Evolutionary conservation across 1,284 basidiomycete species (phyloP).

Genomic region (Pulveroboletus sp.): DNA sequence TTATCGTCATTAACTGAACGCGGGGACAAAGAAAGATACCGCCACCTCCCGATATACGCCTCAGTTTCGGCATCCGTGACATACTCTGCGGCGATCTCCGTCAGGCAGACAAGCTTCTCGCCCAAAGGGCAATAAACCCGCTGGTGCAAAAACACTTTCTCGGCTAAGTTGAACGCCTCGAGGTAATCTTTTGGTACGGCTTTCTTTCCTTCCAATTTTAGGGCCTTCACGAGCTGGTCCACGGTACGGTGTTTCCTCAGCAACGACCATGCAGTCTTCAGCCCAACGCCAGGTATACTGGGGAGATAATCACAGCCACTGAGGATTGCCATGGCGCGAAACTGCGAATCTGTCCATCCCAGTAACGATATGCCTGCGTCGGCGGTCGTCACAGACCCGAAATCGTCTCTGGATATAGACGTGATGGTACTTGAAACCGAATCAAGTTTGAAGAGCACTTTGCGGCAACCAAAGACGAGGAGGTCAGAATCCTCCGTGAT

Average conservation of each 20-base stretch:
- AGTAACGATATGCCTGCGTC: slow-evolving; percentile 72
- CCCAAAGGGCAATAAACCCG: slow-evolving; percentile 83
- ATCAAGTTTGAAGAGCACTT: slow-evolving; percentile 87
- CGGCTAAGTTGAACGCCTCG: slow-evolving; percentile 74
- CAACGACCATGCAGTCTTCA: slow-evolving; percentile 91
- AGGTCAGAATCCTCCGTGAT: slow-evolving; percentile 99
- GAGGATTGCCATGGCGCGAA: slow-evolving; percentile 94
- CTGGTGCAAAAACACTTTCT: slow-evolving; percentile 94
- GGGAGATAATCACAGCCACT: slow-evolving; percentile 97
- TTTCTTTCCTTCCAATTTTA: slow-evolving; percentile 86
- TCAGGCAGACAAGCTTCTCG: slow-evolving; percentile 70
- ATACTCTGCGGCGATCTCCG: slow-evolving; percentile 52
- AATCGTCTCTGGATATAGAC: slow-evolving; percentile 77
- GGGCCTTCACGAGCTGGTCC: slow-evolving; percentile 80
- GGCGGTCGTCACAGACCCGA: slow-evolving; percentile 64
- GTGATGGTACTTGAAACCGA: slow-evolving; percentile 71
- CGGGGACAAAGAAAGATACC: slow-evolving; percentile 6
- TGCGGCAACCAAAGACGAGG: slow-evolving; percentile 93
- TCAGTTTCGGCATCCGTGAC: slow-evolving; percentile 63
- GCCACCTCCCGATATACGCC: slow-evolving; percentile 75
- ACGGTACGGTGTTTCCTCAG: slow-evolving; percentile 85
- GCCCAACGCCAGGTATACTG: slow-evolving; percentile 89
- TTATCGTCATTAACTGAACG: slow-evolving; percentile 13
- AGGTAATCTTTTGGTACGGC: slow-evolving; percentile 78
- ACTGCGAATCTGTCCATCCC: slow-evolving; percentile 89